Evolutionary conservation across 345 rosid genomes (phyloP), one percentile per base, ranked within the genome.

Genomic region (Turritis glabra): DNA sequence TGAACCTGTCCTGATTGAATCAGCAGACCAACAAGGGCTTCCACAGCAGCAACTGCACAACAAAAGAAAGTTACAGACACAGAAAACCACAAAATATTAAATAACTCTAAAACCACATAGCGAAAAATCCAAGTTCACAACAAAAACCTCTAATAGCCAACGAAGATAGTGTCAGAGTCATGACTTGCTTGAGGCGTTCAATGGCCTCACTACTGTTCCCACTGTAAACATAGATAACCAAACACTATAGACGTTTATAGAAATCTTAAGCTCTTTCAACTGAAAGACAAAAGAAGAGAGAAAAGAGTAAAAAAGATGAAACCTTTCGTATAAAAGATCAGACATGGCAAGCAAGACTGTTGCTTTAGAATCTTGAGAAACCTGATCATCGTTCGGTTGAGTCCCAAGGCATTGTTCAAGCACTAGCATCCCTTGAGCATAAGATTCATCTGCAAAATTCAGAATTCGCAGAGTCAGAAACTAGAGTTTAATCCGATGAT

Each of bases 331-430:
- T 64, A 80, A 80, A 8, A 95, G 78, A 67, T 82, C 85, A 77
- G 99, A 85, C 93, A 95, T 92, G 46, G 99, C 92, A 23, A 95
- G 90, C 65, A 92, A 77, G 53, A 82, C 86, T 37, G 88, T 80
- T 48, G 90, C 93, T 60, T 82, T 79, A 14, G 91, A 81, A 80
- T 84, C 84, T 18, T 88, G 85, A 64, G 79, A 80, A 46, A 50
- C 83, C 51, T 80, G 81, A 22, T 74, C 87, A 56, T 84, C 87
- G 26, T 77, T 74, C 12, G 81, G 55, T 76, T 89, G 94, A 58
- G 85, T 80, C 46, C 84, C 80, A 53, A 85, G 84, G 52, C 96
- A 92, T 68, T 95, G 96, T 86, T 92, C 96, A 67, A 95, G 80
- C 11, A 95, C 85, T 67, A 92, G 25, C 94, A 89, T 79, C 50